phyloP scores from a whole-genome alignment of 768 basidiomycete genomes.

The Glaciozyma antarctica region DNA sequence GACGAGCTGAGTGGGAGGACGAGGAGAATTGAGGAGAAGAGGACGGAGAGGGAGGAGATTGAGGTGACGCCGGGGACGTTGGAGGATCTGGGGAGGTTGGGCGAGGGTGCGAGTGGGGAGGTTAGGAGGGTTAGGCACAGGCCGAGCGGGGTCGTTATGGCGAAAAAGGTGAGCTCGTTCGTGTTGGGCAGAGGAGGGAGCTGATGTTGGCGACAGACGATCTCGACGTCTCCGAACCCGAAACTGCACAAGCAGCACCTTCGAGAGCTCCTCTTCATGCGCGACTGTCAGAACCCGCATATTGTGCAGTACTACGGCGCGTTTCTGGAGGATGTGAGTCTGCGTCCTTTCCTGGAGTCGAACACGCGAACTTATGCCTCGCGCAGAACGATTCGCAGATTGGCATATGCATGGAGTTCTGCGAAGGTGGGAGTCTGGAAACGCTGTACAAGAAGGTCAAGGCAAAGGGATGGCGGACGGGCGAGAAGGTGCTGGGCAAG shows the following conservation, averaged over 20 bases:
- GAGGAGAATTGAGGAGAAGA: conserved; percentile 11
- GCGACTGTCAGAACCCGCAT: conserved; percentile 69
- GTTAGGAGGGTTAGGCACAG: conserved; percentile 87
- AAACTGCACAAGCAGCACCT: conserved; percentile 65
- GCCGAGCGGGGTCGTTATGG: conserved; percentile 69
- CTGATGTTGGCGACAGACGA: conserved; percentile 45
- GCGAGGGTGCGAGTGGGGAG: conserved; percentile 92
- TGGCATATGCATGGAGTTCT: conserved; percentile 85
- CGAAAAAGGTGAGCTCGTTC: conserved; percentile 56
- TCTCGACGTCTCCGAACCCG: conserved; percentile 82
- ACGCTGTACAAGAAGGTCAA: conserved; percentile 75
- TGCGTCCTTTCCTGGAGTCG: conserved; percentile 44
- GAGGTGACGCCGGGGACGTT: conserved; percentile 43
- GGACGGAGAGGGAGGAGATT: conserved; percentile 5
- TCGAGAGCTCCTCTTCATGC: conserved; percentile 83
- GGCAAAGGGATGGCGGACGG: conserved; percentile 64
- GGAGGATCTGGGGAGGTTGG: conserved; percentile 66
- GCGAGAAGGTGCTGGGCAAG: conserved; percentile 80
- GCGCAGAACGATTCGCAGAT: conserved; percentile 58
- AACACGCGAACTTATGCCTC: not conserved
- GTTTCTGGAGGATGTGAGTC: conserved; percentile 43
- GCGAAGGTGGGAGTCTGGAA: conserved; percentile 84
- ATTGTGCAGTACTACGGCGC: conserved; percentile 89
- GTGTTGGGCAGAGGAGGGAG: not conserved
- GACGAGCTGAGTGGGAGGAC: conserved; percentile 29